A percentile compares a stretch with the other conserved stretches of the same genome.
These are phyloP conservation scores for Lophium mytilinum DNA, from an alignment of 495 filamentous ascomycete genomes.

Conservation along the genomic window DNA sequence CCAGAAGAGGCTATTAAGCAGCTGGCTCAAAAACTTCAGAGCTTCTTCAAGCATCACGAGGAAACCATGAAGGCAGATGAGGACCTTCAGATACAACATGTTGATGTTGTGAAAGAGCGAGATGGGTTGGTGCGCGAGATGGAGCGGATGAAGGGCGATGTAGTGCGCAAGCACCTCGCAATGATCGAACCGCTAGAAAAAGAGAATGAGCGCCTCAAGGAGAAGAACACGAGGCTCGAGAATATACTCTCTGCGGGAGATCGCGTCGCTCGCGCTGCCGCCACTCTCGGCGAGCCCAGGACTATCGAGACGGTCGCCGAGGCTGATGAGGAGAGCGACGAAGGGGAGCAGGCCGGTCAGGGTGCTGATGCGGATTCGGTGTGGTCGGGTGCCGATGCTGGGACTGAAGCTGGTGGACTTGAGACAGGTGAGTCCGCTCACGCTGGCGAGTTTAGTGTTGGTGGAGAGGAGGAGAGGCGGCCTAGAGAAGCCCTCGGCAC, in stretches of 20 bases:
- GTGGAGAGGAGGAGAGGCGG: background rate
- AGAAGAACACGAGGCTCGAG: conserved; percentile 17
- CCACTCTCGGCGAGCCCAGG: conserved; percentile 14
- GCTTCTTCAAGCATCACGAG: background rate
- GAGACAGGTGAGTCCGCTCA: too few species aligned
- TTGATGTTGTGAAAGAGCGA: background rate
- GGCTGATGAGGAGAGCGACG: conserved; percentile 18
- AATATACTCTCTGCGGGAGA: conserved; percentile 21
- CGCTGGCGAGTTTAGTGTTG: too few species aligned
- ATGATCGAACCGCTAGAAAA: conserved; percentile 16
- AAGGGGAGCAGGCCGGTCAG: background rate
- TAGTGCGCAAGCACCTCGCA: conserved; percentile 20
- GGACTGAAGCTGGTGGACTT: too few species aligned
- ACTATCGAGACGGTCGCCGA: conserved; percentile 14
- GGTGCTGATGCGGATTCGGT: conserved; percentile 2
- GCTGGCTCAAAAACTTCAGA: too few species aligned
- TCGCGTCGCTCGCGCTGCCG: conserved; percentile 21
- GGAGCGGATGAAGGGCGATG: conserved; percentile 19
- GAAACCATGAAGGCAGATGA: background rate
- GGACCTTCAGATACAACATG: background rate
- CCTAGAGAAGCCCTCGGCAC: conserved; percentile 17
- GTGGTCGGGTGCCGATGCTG: background rate
- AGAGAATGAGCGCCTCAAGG: conserved; percentile 10
- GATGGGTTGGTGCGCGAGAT: conserved; percentile 11
- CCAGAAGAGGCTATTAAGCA: too few species aligned